Conservation (phyloP, 495 filamentous ascomycete genomes). For the Hyphodiscus hymeniophilus region DNA sequence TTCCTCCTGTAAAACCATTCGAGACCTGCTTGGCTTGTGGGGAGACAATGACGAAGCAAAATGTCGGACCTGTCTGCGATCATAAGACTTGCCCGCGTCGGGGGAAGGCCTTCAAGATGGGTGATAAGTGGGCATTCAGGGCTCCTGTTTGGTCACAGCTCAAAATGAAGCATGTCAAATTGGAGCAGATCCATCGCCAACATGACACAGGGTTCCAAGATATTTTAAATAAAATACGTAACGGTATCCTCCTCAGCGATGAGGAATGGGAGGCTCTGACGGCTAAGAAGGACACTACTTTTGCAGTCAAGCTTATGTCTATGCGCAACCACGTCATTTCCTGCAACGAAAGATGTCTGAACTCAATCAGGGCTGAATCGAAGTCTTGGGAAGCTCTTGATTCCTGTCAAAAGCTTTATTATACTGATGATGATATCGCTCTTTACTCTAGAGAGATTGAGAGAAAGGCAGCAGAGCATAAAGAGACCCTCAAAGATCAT, state of each 20-base stretch:
- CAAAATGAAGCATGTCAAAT: slow-evolving; percentile 15
- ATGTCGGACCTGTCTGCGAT: too few relatives aligned
- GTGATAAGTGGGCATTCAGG: too few relatives aligned
- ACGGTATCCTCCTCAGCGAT: slow-evolving; percentile 3
- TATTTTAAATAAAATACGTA: slow-evolving; percentile 18
- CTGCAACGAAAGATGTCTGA: slow-evolving; percentile 8
- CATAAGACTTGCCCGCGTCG: too few relatives aligned
- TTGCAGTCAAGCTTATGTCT: slow-evolving; percentile 12
- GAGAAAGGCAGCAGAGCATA: slow-evolving; percentile 4
- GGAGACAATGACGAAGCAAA: too few relatives aligned
- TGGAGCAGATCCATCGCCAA: slow-evolving; percentile 20
- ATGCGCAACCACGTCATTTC: not conserved
- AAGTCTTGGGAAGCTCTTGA: slow-evolving; percentile 12
- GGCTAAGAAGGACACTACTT: not conserved
- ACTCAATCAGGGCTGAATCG: not conserved
- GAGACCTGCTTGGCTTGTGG: too few relatives aligned
- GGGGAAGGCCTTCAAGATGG: too few relatives aligned
- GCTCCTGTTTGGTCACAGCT: too few relatives aligned
- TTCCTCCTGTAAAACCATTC: too few relatives aligned
- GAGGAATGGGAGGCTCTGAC: slow-evolving; percentile 12
- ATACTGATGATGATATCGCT: not conserved
- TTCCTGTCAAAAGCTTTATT: not conserved
- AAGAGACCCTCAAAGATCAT: slow-evolving; percentile 17
- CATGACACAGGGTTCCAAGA: slow-evolving; percentile 14
- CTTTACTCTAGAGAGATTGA: not conserved